These are phyloP conservation scores for Trichaptum fuscoviolaceum DNA, from an alignment of 768 basidiomycete genomes.

Conservation along the genomic window DNA sequence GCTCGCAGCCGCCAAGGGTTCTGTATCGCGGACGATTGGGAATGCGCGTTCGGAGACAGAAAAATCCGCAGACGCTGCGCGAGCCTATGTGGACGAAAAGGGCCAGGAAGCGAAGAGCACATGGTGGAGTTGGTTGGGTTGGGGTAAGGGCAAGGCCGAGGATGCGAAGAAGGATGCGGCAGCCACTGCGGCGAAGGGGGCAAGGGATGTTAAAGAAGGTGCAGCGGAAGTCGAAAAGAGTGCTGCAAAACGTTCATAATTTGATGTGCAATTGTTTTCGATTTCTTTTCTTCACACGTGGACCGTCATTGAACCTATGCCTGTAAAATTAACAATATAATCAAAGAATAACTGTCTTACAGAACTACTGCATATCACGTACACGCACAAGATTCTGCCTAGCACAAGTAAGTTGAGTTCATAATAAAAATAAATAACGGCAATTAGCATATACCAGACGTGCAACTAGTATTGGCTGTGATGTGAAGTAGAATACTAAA, in stretches of 20 bases:
- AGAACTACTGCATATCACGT: not conserved
- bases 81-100: conserved; percentile 12
- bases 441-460: not conserved
- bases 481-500: not conserved
- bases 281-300: not conserved
- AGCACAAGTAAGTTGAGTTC: not conserved
- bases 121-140: conserved; percentile 34
- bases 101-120: conserved; percentile 21
- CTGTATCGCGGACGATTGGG: not conserved
- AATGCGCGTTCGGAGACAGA: not conserved
- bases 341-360: not conserved
- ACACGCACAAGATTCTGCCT: not conserved
- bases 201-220: conserved; percentile 25
- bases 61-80: conserved; percentile 1
- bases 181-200: conserved; percentile 22
- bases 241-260: conserved; percentile 1
- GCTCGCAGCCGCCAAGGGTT: not conserved
- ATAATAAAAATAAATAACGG: not conserved
- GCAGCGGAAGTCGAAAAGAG: conserved; percentile 8
- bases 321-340: not conserved
- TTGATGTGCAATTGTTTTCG: not conserved
- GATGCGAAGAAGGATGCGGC: conserved; percentile 24
- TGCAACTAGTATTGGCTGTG: not conserved
- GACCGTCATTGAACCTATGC: not conserved
- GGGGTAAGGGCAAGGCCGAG: conserved; percentile 30